phyloP scores from a whole-genome alignment of 768 basidiomycete species.

The Auriscalpium microsporum region DNA sequence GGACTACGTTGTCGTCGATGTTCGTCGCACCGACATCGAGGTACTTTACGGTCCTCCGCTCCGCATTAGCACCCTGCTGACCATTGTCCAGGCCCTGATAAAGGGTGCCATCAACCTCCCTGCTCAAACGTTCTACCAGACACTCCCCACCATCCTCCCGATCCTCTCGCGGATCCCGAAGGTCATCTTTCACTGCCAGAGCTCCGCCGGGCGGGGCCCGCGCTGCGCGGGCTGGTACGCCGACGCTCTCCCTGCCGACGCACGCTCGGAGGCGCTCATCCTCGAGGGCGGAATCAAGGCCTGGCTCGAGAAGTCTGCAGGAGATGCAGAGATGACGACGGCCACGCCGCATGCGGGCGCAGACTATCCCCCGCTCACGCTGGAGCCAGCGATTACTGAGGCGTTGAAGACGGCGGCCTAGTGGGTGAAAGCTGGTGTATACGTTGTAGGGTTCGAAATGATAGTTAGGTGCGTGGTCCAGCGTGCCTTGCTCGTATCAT shows the following conservation, averaged over 20 bases:
- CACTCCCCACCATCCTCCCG: slow-evolving; percentile 24
- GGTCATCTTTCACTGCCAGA: slow-evolving; percentile 21
- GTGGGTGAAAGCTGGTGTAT: background rate
- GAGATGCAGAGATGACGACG: background rate
- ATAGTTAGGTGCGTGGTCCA: too few relatives aligned
- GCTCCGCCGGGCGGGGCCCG: slow-evolving; percentile 16
- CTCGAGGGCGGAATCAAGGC: slow-evolving; percentile 19
- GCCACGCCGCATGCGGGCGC: background rate
- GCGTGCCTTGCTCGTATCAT: too few relatives aligned
- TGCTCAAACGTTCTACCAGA: slow-evolving; percentile 34
- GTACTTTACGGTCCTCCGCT: slow-evolving; percentile 11
- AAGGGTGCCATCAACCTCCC: slow-evolving; percentile 34
- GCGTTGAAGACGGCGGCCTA: background rate
- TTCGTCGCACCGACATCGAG: slow-evolving; percentile 30
- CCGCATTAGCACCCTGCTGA: background rate
- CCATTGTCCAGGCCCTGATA: slow-evolving; percentile 18
- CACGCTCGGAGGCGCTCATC: slow-evolving; percentile 10
- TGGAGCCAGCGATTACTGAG: background rate
- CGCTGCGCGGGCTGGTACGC: slow-evolving; percentile 19
- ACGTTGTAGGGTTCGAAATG: too few relatives aligned
- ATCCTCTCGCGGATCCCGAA: slow-evolving; percentile 20
- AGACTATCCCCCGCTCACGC: background rate
- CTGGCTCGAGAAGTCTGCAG: slow-evolving; percentile 17
- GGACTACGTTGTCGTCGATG: slow-evolving; percentile 30
- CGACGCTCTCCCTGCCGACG: slow-evolving; percentile 15